Conservation (phyloP, 2,329 filamentous ascomycete species). For the Pezicula neosporulosa region DNA sequence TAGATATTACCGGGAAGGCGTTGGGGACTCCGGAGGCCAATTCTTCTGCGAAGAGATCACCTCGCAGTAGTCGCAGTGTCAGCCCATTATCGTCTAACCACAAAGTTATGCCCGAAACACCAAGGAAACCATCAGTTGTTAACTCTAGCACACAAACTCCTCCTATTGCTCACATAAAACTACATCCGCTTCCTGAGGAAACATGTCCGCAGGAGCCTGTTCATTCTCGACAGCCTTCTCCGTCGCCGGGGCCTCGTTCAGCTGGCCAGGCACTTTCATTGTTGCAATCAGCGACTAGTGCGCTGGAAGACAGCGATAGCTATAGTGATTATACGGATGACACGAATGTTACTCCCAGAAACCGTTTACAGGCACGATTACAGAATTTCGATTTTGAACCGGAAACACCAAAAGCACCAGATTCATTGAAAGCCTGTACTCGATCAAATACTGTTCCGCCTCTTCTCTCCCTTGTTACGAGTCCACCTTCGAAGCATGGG, state of each 20-base stretch:
- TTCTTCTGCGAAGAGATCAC: background rate
- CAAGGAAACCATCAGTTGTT: too few relatives aligned
- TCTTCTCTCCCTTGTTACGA: constrained; percentile 38
- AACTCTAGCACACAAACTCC: too few relatives aligned
- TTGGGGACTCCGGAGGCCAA: too few relatives aligned
- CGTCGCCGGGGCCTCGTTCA: background rate
- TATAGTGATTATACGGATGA: constrained; percentile 25
- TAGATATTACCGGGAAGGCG: too few relatives aligned
- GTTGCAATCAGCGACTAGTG: constrained; percentile 2
- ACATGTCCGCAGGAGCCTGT: too few relatives aligned
- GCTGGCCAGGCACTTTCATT: constrained; percentile 5
- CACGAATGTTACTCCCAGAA: constrained; percentile 18
- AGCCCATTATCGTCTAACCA: background rate
- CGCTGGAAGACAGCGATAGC: constrained; percentile 17
- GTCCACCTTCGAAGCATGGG: constrained; percentile 35
- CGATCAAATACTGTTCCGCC: constrained; percentile 36
- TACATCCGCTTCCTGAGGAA: too few relatives aligned
- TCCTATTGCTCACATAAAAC: too few relatives aligned
- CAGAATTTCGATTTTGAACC: constrained; percentile 23
- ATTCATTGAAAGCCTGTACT: constrained; percentile 27
- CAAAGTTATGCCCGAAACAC: too few relatives aligned
- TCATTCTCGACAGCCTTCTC: too few relatives aligned
- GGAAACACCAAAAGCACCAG: constrained; percentile 24
- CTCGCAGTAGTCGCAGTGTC: background rate
- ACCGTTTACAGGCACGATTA: constrained; percentile 24